Base-by-base conservation (phyloP, 1,284 basidiomycete genomes). In the Microbotryum silenes-acaulis region DNA sequence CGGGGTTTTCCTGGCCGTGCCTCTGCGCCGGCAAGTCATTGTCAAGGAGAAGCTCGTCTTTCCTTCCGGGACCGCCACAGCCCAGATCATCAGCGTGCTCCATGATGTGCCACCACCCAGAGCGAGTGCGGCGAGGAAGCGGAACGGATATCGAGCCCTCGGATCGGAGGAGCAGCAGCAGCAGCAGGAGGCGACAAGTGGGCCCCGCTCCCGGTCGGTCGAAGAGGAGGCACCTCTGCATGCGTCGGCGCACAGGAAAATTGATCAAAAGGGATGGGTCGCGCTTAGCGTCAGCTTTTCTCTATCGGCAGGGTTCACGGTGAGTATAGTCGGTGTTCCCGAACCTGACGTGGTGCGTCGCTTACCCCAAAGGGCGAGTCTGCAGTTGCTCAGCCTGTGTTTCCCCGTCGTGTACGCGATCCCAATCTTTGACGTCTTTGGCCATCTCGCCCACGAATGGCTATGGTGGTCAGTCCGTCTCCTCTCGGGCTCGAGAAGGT, bases 21-120 rank as follows among this genome's bases (percentile, higher is more conserved):
- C 93, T 1, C 81, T 97, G 48, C 84, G 93, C 51, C 88, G 90
- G 71, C 91, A 96, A 83, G 91, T 96, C 73, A 93, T 97, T 61
- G 85, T 97, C 50, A 87, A 92, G 74, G 93, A 97, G 74, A 86
- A 94, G 74, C 83, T 97, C 18, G 81, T 88, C 1, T 97, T 97
- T 70, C 93, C 93, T 0, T 91, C 88, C 0, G 94, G 94, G 25
- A 96, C 70, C n/a, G 93, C 93, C 0, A 97, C 93, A 0, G 94
- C 93, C 2, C 93, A 97, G 72, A 80, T 97, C 21, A 91, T 97
- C 53, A 87, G 89, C 1, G 88, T 97, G 12, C 80, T 97, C n/a
- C 91, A 97, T 72, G 75, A 82, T 64, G 75, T 86, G 54, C 86
- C 87, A 2, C 82, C 66, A 18, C 83, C 50, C 44, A 29, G 20